phyloP scores from a whole-genome alignment of 352 stramenopile genomes.

The Globisporangium nagaii region DNA sequence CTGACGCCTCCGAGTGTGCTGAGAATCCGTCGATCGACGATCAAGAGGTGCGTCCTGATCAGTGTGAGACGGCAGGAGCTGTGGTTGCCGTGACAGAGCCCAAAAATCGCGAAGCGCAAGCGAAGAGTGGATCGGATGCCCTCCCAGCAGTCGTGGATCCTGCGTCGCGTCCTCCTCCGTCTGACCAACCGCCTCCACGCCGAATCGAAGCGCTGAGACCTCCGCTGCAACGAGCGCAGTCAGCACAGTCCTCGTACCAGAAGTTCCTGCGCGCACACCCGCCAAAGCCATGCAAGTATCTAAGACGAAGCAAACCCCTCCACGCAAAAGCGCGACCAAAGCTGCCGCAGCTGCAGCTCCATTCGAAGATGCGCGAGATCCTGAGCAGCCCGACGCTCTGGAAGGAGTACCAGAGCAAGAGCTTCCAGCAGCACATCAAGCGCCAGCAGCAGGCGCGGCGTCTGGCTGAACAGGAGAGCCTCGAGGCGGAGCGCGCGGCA shows the following conservation, averaged over 20 bases:
- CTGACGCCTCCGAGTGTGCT: neutral
- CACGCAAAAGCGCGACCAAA: neutral
- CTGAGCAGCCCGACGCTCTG: conserved; percentile 20
- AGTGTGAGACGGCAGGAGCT: neutral
- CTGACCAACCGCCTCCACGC: too few species aligned
- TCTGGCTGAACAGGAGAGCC: conserved; percentile 16
- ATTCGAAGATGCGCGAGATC: conserved; percentile 4
- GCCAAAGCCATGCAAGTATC: neutral
- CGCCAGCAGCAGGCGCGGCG: conserved; percentile 40
- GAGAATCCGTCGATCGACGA: neutral
- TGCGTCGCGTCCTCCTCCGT: too few species aligned
- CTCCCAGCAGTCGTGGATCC: too few species aligned
- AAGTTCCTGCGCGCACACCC: conserved; percentile 1
- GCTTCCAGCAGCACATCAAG: conserved; percentile 47
- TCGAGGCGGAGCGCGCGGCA: conserved; percentile 16
- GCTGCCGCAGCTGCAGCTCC: neutral
- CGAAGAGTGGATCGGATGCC: too few species aligned
- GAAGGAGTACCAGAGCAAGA: conserved; percentile 49
- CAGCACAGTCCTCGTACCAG: conserved; percentile 1
- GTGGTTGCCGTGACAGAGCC: too few species aligned
- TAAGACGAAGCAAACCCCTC: neutral
- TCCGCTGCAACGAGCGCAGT: too few species aligned
- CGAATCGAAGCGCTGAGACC: too few species aligned
- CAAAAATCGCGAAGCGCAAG: too few species aligned
- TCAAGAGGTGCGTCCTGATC: neutral